A percentile compares a stretch with the other conserved stretches of the same genome.
Evolutionary conservation across 2,329 filamentous ascomycete genomes (phyloP).

Genomic region (Trichoderma afroharzianum): DNA sequence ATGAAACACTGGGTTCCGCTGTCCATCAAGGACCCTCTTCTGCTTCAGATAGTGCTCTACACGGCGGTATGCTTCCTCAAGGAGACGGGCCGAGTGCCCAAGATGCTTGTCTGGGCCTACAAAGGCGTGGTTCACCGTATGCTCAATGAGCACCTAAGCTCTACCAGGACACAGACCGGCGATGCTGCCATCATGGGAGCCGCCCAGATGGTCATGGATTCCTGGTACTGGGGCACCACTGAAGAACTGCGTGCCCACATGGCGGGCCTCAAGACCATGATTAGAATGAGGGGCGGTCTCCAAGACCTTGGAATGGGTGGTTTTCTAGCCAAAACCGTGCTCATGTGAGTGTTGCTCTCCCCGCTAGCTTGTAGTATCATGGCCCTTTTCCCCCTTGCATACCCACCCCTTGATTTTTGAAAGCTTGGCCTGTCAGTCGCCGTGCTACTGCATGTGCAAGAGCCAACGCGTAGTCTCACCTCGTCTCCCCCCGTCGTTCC

Average conservation of each 20-base stretch:
- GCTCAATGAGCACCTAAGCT: conserved; percentile 45
- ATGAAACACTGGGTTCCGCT: conserved; percentile 47
- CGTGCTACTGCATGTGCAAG: background rate
- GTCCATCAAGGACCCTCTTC: conserved; percentile 47
- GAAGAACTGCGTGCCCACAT: conserved; percentile 45
- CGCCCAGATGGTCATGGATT: conserved; percentile 47
- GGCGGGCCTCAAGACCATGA: conserved; percentile 46
- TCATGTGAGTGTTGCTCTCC: conserved; percentile 39
- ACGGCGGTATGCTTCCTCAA: conserved; percentile 50
- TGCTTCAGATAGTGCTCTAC: conserved; percentile 47
- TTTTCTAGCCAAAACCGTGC: conserved; percentile 45
- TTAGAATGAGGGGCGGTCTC: conserved; percentile 45
- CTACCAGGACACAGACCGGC: conserved; percentile 34
- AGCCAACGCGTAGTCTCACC: background rate
- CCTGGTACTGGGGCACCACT: conserved; percentile 53
- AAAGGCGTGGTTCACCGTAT: conserved; percentile 42
- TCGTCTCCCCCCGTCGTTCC: background rate
- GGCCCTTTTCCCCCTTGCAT: background rate
- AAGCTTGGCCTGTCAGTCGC: background rate
- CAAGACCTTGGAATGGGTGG: conserved; percentile 44
- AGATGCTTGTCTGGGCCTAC: conserved; percentile 40
- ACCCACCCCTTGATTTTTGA: background rate
- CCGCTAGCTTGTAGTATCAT: background rate
- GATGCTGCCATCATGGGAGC: conserved; percentile 48
- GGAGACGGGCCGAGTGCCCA: conserved; percentile 46